phyloP scores from a whole-genome alignment of 257 asterid species.

The Salvia hispanica region DNA sequence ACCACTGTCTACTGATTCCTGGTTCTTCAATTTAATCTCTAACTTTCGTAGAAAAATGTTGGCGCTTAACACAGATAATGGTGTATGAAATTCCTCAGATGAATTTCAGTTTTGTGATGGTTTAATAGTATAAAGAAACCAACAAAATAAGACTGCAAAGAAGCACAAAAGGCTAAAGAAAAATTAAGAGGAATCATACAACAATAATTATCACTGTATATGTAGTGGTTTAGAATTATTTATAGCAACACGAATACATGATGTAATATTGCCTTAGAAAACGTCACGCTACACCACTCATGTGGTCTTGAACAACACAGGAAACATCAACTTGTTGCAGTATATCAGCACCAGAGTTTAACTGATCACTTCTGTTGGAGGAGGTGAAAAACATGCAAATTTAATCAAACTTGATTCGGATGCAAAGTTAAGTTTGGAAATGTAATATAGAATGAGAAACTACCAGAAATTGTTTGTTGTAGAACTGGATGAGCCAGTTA shows the following conservation, averaged over 20 bases:
- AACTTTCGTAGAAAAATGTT: too few relatives aligned
- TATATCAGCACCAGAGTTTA: background rate
- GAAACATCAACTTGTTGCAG: background rate
- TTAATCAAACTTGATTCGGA: background rate
- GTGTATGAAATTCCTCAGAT: too few relatives aligned
- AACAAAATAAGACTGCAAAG: background rate
- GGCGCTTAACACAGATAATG: too few relatives aligned
- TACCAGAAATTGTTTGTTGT: constrained; percentile 47
- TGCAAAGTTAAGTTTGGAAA: background rate
- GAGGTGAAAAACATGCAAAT: background rate
- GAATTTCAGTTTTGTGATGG: background rate
- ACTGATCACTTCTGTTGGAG: constrained; percentile 20
- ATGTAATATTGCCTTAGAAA: background rate
- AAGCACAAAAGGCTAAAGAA: background rate
- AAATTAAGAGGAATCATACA: background rate
- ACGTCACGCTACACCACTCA: too few relatives aligned
- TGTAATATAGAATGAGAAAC: background rate
- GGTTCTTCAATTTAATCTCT: too few relatives aligned
- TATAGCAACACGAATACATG: constrained; percentile 7
- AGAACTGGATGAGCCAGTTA: constrained; percentile 34
- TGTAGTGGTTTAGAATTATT: background rate
- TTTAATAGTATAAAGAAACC: background rate
- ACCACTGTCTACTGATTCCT: too few relatives aligned
- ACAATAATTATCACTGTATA: background rate
- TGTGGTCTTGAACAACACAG: background rate